Percentiles rank a stretch among this genome's conserved stretches.
Evolutionary conservation across 2,329 filamentous ascomycete genomes (phyloP).

Genomic region (Chaetomium sp.): DNA sequence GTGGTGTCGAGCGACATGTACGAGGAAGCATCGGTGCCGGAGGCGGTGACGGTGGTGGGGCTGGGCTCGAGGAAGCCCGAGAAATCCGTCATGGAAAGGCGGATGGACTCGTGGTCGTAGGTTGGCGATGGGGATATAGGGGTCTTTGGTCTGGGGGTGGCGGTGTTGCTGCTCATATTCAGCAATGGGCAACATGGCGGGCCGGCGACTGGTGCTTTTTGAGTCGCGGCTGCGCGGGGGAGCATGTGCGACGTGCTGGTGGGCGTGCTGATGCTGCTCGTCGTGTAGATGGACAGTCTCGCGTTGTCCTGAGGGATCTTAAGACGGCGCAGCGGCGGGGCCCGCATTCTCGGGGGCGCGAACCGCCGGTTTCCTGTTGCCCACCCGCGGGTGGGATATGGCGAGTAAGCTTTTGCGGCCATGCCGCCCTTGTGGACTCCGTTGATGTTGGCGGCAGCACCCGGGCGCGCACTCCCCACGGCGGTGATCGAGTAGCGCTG

Average conservation of each 20-base stretch:
- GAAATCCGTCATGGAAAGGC: constrained; percentile 29
- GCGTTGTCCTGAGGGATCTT: constrained; percentile 35
- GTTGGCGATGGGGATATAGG: not conserved
- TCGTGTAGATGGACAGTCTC: constrained; percentile 33
- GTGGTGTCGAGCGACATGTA: constrained; percentile 26
- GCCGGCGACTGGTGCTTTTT: not conserved
- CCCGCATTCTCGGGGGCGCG: constrained; percentile 27
- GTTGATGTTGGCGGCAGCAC: constrained; percentile 31
- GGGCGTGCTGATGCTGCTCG: constrained; percentile 25
- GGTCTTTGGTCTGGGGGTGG: not conserved
- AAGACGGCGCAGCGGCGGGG: constrained; percentile 26
- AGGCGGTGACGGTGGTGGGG: constrained; percentile 18
- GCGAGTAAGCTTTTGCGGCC: constrained; percentile 51
- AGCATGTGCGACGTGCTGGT: constrained; percentile 21
- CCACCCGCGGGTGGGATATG: constrained; percentile 30
- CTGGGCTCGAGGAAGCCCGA: constrained; percentile 33
- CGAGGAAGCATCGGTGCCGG: constrained; percentile 22
- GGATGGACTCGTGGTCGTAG: constrained; percentile 14
- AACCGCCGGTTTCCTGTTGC: constrained; percentile 28
- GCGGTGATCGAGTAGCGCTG: constrained; percentile 43
- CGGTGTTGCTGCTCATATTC: not conserved
- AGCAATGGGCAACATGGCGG: constrained; percentile 1
- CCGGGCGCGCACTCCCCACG: constrained; percentile 35
- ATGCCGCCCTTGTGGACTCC: constrained; percentile 47
- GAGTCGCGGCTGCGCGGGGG: not conserved